Base-by-base conservation (phyloP, 2,329 filamentous ascomycete species). In the Talaromyces sp. region DNA sequence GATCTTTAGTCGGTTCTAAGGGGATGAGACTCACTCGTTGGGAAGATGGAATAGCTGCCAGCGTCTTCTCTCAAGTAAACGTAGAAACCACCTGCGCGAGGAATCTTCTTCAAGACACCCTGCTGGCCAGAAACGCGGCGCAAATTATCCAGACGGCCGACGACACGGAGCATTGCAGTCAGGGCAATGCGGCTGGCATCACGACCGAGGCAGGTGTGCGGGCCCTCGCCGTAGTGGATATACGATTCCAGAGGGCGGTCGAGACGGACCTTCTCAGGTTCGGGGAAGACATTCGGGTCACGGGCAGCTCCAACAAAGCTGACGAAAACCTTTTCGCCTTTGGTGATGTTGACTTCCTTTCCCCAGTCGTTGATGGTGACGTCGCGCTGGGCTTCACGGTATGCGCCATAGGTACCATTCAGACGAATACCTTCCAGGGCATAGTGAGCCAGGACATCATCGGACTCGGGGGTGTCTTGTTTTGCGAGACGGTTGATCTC, bases 401-500 rank as follows among this genome's bases (percentile, higher is more conserved):
- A 87, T 1, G 86, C 79, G 9, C 84, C 83, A 60, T 86, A 85
- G 0, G 84, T 85, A 10, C 87, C 85, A 4, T 86, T 85, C 59
- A 93, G 79, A 44, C 90, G 87, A 60, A 90, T 82, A 16, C 87
- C 89, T 73, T 91, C 91, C 79, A 89, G 81, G 51, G 85, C 86
- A 70, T 91, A 92, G 44, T 86, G 87, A 1, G 89, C 80, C 2
- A 94, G 80, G 36, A 84, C 76, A 1, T 85, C 81, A 65, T 92
- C 88, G 0, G 82, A 83, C 65, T 87, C 84, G 1, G 78, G 78
- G 0, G 82, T 78, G 4, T 85, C 79, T 44, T 82, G 71, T 36
- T 81, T 76, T 31, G 90, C 85, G 16, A 89, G 77, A 18, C 77
- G 77, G 66, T 88, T 82, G 60, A 93, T 81, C 51, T 87, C 84